Evolutionary conservation across 2,329 filamentous ascomycete genomes (phyloP).

Genomic region (Pseudonectria foliicola): DNA sequence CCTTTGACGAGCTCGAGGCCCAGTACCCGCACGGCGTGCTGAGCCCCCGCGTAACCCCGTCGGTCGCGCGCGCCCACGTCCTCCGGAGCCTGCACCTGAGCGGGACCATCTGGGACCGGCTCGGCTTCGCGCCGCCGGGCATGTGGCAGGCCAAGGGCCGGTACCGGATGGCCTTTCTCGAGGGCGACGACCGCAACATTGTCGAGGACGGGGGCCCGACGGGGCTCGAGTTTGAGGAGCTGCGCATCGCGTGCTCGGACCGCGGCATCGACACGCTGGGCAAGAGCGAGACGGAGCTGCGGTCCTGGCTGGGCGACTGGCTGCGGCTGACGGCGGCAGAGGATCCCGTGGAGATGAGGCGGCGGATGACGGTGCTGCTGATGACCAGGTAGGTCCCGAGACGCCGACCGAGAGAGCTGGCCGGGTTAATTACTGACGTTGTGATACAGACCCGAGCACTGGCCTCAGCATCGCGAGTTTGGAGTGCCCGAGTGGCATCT

Average conservation of each 20-base stretch:
- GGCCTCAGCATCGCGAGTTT: constrained; percentile 29
- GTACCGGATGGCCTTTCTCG: constrained; percentile 55
- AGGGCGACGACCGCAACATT: constrained; percentile 65
- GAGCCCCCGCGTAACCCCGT: constrained; percentile 23
- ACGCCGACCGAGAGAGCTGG: too few species aligned
- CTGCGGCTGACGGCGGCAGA: constrained; percentile 36
- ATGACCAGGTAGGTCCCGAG: constrained; percentile 34
- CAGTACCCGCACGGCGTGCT: constrained; percentile 29
- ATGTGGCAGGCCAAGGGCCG: constrained; percentile 49
- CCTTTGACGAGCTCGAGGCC: constrained; percentile 38
- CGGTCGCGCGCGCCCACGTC: constrained; percentile 30
- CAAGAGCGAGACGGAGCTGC: constrained; percentile 51
- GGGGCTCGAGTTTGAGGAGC: constrained; percentile 55
- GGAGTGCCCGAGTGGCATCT: constrained; percentile 28
- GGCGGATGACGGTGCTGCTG: constrained; percentile 32
- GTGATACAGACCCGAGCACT: constrained; percentile 26
- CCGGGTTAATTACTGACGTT: background rate
- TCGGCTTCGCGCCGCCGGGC: constrained; percentile 39
- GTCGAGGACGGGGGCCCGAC: constrained; percentile 49
- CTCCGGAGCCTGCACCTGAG: constrained; percentile 39
- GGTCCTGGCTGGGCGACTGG: constrained; percentile 40
- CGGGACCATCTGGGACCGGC: constrained; percentile 42
- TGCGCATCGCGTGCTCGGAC: constrained; percentile 63
- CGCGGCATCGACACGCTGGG: constrained; percentile 54
- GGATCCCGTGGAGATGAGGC: constrained; percentile 30